These are phyloP conservation scores for Clavispora asparagi DNA, from an alignment of 805 yeast species.

Conservation along the genomic window DNA sequence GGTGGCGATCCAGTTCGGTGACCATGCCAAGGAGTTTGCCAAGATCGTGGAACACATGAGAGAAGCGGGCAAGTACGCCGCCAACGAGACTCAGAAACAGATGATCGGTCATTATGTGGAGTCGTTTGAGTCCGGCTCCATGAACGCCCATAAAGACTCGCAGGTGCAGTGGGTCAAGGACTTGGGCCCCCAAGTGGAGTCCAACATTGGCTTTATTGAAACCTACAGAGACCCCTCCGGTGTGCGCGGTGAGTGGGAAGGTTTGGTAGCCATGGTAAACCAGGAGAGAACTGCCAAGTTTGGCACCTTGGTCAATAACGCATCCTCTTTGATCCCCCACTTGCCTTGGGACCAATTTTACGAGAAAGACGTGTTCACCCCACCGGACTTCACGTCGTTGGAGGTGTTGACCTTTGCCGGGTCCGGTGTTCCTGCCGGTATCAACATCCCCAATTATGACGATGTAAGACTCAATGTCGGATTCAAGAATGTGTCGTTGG, in stretches of 20 bases:
- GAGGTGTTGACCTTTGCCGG: constrained; percentile 89
- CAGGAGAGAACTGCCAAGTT: constrained; percentile 82
- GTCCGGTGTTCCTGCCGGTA: constrained; percentile 89
- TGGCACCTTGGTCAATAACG: constrained; percentile 60
- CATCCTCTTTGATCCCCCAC: constrained; percentile 55
- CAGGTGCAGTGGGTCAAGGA: constrained; percentile 88
- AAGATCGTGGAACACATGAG: constrained; percentile 51
- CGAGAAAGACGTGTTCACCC: constrained; percentile 82
- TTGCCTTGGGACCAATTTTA: constrained; percentile 75
- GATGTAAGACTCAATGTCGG: constrained; percentile 81
- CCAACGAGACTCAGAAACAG: constrained; percentile 64
- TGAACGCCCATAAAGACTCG: constrained; percentile 79
- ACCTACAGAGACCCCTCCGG: constrained; percentile 92
- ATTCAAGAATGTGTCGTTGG: constrained; percentile 84
- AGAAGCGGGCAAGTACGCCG: constrained; percentile 57
- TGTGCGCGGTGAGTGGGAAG: constrained; percentile 91
- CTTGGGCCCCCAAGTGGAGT: constrained; percentile 62
- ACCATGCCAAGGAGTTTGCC: constrained; percentile 62
- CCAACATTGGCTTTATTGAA: constrained; percentile 87
- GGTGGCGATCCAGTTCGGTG: constrained; percentile 66
- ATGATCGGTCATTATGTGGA: constrained; percentile 64
- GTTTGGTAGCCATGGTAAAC: constrained; percentile 85
- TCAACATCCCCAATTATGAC: constrained; percentile 88
- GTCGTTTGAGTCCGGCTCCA: constrained; percentile 75
- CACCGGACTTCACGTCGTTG: constrained; percentile 88